Evolutionary conservation across 2,329 filamentous ascomycete species (phyloP).

Genomic region (Pezizomycotina sp.): DNA sequence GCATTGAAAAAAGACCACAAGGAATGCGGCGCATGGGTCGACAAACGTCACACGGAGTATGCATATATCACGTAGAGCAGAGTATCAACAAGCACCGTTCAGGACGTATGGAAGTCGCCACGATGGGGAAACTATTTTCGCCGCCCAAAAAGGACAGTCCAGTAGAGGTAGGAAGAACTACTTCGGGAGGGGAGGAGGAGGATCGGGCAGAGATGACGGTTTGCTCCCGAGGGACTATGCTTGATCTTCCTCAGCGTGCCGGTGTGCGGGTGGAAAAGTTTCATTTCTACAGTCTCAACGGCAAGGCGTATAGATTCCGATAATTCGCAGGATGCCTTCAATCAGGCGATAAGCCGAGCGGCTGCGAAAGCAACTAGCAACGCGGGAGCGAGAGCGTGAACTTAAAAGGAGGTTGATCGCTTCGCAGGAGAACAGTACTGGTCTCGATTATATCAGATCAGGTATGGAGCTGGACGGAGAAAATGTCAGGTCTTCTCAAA

Average conservation of each 20-base stretch:
- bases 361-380: conserved; percentile 46
- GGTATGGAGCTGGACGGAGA: conserved; percentile 1
- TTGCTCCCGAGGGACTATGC: conserved; percentile 26
- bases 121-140: conserved; percentile 40
- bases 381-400: conserved; percentile 54
- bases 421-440: conserved; percentile 20
- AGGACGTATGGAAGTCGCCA: conserved; percentile 63
- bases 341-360: conserved; percentile 45
- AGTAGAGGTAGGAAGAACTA: conserved; percentile 25
- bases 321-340: conserved; percentile 40
- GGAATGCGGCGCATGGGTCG: conserved; percentile 68
- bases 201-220: conserved; percentile 24
- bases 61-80: conserved; percentile 79
- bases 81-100: conserved; percentile 55
- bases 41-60: conserved; percentile 77
- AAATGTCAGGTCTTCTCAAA: not conserved
- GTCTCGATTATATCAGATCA: conserved; percentile 24
- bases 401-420: conserved; percentile 47
- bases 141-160: conserved; percentile 24
- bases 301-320: conserved; percentile 50
- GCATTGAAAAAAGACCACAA: conserved; percentile 69
- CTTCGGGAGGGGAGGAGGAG: conserved; percentile 32
- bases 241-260: conserved; percentile 29
- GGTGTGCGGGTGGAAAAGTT: conserved; percentile 31
- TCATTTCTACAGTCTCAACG: conserved; percentile 31